These are phyloP conservation scores for Debaryomycetaceae sp. DNA, from an alignment of 1,139 yeast species.

Conservation along the genomic window DNA sequence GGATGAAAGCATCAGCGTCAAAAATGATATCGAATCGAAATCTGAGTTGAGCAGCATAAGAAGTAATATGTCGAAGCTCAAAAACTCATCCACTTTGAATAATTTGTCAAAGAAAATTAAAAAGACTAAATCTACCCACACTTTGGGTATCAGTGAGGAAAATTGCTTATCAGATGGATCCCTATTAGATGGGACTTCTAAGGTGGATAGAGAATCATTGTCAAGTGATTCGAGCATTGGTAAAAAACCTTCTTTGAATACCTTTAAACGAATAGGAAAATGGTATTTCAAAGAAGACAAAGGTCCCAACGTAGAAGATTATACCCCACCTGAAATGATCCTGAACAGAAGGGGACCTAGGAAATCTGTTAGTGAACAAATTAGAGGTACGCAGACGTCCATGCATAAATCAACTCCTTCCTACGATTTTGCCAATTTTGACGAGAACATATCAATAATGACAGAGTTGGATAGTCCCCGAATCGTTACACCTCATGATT, in stretches of 20 bases:
- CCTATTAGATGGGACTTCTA: constrained; percentile 11
- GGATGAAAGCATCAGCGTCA: constrained; percentile 6
- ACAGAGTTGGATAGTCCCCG: neutral
- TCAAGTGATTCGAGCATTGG: constrained; percentile 5
- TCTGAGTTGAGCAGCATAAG: constrained; percentile 1
- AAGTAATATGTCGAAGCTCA: constrained; percentile 9
- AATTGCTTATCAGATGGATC: constrained; percentile 29
- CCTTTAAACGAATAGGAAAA: constrained; percentile 61
- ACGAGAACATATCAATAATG: neutral
- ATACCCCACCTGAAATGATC: constrained; percentile 66
- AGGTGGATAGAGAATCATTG: constrained; percentile 3
- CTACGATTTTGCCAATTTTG: constrained; percentile 12
- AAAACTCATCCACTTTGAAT: constrained; percentile 25
- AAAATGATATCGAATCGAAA: constrained; percentile 4
- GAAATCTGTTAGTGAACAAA: constrained; percentile 14
- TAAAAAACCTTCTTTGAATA: constrained; percentile 19
- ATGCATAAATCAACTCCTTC: constrained; percentile 9
- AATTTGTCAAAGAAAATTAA: constrained; percentile 36
- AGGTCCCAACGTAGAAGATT: constrained; percentile 17
- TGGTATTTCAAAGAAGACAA: constrained; percentile 56
- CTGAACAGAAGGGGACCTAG: constrained; percentile 48
- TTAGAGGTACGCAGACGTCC: neutral
- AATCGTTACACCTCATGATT: neutral
- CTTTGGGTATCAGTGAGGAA: constrained; percentile 25
- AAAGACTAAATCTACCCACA: constrained; percentile 26